Evolutionary conservation across 768 basidiomycete species (phyloP), one percentile per base, ranked within the genome.

Genomic region (Tylopilus plumbeoviolaceoides): DNA sequence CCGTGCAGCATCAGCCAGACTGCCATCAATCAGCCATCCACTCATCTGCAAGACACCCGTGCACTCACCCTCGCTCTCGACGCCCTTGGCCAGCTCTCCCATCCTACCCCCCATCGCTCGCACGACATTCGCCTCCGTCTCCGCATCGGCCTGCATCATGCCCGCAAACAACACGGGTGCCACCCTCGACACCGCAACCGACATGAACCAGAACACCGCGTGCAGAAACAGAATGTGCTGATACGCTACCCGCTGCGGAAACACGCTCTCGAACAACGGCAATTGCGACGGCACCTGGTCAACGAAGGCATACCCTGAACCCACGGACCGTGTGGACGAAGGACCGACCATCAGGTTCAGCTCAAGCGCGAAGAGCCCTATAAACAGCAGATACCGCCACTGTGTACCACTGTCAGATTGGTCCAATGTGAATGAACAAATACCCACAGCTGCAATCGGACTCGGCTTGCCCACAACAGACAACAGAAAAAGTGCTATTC

Each of bases 331-430:
- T 9, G 45, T 44, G 0, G 71, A 43, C n/a, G 73, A 55, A 8
- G 64, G 83, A 1, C 80, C 74, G 47, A 92, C 73, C 42, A 89
- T 73, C 51, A 89, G 78, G 21, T 76, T 73, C 48, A 91, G 70
- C 64, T 92, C 90, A 12, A 77, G 75, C 5, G 78, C 76, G 44
- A 85, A 76, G 48, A 84, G 69, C 27, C 76, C 70, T n/a, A 78
- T 69, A 60, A 85, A 88, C n/a, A 89, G 71, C 48, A 85, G 69
- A 66, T 87, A 90, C 15, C 90, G 82, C 91, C 91, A 93, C 89
- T 91, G 59, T 45, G 54, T 20, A 31, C 49, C 47, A 50, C 45
- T 25, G 48, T 60, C 45, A 63, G 63, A 54, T 49, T 1, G n/a
- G 36, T 50, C 50, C 8, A 31, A 47, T 56, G 12, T 40, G 35